Percentiles rank a stretch among this genome's conserved stretches.
Evolutionary conservation across 208 protist species (phyloP).

Genomic region (Leishmania aethiopica): DNA sequence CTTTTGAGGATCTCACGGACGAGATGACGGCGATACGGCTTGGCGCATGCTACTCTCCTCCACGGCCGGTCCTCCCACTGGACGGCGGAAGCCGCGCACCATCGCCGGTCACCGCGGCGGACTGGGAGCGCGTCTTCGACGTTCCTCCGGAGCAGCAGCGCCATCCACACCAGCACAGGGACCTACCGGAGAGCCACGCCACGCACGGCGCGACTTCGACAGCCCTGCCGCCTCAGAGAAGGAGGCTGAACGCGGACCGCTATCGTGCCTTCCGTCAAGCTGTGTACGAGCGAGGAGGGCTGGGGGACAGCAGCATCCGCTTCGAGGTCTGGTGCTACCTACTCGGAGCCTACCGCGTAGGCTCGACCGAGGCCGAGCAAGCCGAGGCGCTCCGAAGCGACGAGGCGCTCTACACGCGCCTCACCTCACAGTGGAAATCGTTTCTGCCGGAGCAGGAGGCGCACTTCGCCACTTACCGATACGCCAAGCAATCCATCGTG

Average conservation of each 20-base stretch:
- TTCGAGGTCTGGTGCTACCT: conserved; percentile 83
- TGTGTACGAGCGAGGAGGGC: conserved; percentile 34
- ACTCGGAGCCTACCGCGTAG: conserved; percentile 54
- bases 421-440: conserved; percentile 79
- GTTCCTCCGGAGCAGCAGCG: neutral
- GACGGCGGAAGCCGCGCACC: neutral
- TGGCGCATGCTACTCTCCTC: conserved; percentile 28
- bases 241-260: conserved; percentile 18
- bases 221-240: too few species aligned
- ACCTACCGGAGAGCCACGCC: neutral
- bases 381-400: conserved; percentile 29
- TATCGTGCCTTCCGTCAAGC: conserved; percentile 24
- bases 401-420: conserved; percentile 46
- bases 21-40: conserved; percentile 35
- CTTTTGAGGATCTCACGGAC: conserved; percentile 34
- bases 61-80: conserved; percentile 16
- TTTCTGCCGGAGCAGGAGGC: conserved; percentile 73
- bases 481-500: conserved; percentile 57
- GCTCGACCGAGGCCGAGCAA: conserved; percentile 42
- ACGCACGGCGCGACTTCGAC: neutral
- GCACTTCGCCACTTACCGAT: conserved; percentile 64
- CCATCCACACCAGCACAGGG: neutral
- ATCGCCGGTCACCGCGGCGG: neutral
- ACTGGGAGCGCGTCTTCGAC: conserved; percentile 2
- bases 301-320: conserved; percentile 36